Evolutionary conservation across 2,329 filamentous ascomycete genomes (phyloP), one percentile per base, ranked within the genome.

Genomic region (Xylaria digitata): DNA sequence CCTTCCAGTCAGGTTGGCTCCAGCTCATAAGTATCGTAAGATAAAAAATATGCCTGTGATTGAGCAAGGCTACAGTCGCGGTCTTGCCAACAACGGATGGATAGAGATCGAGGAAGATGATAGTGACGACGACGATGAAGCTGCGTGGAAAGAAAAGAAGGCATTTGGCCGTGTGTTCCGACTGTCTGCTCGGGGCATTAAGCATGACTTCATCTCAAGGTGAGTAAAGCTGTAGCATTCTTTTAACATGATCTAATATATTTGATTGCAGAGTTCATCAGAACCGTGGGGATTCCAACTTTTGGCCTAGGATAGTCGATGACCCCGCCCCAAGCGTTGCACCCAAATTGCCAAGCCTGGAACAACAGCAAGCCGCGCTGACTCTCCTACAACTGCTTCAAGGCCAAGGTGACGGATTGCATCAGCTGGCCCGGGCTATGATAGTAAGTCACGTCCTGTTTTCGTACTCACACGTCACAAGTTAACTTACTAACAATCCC

Each of bases 131-230:
- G 84, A 87, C 17, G 85, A 87, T 21, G 83, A 86, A 32, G 80
- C 80, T 48, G 84, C 83, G 37, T 89, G 90, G 82, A 85, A 84
- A 61, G 86, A 89, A 64, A 78, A 85, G 8, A 82, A 84, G 63
- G 85, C 86, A 17, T 90, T 88, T 74, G 91, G 90, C n/a, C 85
- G 86, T 32, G 81, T 88, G 23, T 90, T 90, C 77, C 87, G 87
- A 66, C 79, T 94, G 61, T 85, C 87, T 0, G 88, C 88, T 67
- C 83, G 83, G 73, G 89, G 89, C 42, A 83, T 94, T 71, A 86
- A 91, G 73, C 82, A 89, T 13, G 89, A 93, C 75, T 94, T 97
- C 77, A 88, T 97, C 55, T 82, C 86, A 66, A 83, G 84, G 86
- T 89, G 78, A 78, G 86, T 81, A 40, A 50, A 40, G 43, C n/a